A percentile compares a stretch with the other conserved stretches of the same genome.
Evolutionary conservation across 106 monocot genomes (phyloP).

Genomic region (Vanilla planifolia): DNA sequence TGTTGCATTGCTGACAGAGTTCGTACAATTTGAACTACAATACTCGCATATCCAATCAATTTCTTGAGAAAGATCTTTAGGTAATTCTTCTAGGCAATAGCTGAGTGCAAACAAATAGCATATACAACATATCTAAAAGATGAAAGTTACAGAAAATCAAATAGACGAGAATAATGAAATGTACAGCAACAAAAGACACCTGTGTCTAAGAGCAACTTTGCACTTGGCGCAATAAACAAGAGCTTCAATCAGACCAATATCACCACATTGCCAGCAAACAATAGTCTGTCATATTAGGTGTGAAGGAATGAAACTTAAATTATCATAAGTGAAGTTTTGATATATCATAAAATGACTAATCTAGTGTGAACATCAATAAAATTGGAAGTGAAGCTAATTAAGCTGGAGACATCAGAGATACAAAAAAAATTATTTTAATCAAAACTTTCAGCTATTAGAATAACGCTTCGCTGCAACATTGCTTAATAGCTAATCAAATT

Average conservation of each 20-base stretch:
- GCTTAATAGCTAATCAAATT: too few species aligned
- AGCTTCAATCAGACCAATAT: slow-evolving; percentile 1
- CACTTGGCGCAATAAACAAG: slow-evolving; percentile 12
- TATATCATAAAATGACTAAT: too few species aligned
- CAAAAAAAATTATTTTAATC: too few species aligned
- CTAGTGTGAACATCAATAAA: too few species aligned
- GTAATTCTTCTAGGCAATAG: neutral
- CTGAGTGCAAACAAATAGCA: neutral
- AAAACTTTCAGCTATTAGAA: too few species aligned
- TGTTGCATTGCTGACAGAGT: neutral
- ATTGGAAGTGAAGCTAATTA: too few species aligned
- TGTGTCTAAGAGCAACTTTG: slow-evolving; percentile 4
- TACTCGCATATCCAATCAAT: too few species aligned
- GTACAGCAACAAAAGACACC: slow-evolving; percentile 5
- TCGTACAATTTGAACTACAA: neutral
- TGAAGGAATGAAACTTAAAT: too few species aligned
- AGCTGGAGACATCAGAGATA: too few species aligned
- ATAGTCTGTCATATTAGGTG: neutral
- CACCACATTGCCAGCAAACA: slow-evolving; percentile 13
- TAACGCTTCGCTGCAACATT: too few species aligned
- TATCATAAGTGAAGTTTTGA: too few species aligned
- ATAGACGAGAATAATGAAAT: neutral
- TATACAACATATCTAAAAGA: neutral
- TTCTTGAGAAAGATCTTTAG: too few species aligned
- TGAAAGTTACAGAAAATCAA: neutral